Evolutionary conservation across 495 filamentous ascomycete genomes (phyloP).

Genomic region (Aspergillus leporis): DNA sequence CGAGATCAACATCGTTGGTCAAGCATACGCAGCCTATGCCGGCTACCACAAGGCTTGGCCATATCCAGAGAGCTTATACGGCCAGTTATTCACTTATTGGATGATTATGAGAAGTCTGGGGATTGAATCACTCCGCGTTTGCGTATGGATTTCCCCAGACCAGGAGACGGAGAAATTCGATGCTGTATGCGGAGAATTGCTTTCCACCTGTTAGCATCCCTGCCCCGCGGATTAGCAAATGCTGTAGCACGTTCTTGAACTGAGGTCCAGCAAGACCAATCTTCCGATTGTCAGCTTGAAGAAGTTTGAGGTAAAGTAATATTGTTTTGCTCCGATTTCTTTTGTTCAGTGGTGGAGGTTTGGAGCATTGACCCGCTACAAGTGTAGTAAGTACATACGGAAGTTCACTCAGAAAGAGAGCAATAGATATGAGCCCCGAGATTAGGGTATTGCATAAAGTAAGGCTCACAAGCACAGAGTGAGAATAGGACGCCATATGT

Average conservation of each 20-base stretch:
- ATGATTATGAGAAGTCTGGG: neutral
- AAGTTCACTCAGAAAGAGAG: neutral
- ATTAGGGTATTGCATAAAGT: neutral
- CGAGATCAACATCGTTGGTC: neutral
- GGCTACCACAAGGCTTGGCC: neutral
- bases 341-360: too few relatives aligned
- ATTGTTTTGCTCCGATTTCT: too few relatives aligned
- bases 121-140: neutral
- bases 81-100: neutral
- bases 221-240: too few relatives aligned
- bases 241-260: too few relatives aligned
- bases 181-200: constrained; percentile 22
- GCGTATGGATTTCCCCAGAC: constrained; percentile 1
- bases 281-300: too few relatives aligned
- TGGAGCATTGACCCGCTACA: too few relatives aligned
- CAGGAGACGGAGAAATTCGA: constrained; percentile 22
- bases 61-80: constrained; percentile 1
- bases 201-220: constrained; percentile 23
- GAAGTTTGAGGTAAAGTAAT: too few relatives aligned
- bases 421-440: neutral
- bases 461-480: too few relatives aligned
- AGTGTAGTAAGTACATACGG: neutral
- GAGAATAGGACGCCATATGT: too few relatives aligned
- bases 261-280: too few relatives aligned
- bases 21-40: neutral